These are phyloP conservation scores for Mycena floridula DNA, from an alignment of 768 basidiomycete species.

Conservation along the genomic window DNA sequence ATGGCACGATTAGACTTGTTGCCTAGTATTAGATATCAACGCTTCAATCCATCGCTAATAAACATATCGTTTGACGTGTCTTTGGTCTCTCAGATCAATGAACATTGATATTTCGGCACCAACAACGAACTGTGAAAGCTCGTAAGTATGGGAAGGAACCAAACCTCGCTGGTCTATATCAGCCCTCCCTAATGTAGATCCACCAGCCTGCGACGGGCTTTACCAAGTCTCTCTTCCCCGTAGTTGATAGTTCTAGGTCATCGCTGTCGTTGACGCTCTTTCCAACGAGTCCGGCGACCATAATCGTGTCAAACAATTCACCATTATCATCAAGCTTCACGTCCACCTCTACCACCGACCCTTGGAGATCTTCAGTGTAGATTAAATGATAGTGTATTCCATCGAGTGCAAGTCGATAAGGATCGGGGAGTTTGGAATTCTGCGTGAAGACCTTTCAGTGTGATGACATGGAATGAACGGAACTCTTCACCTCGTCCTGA, in stretches of 20 bases:
- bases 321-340: neutral
- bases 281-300: slow-evolving; percentile 3
- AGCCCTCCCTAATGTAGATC: slow-evolving; percentile 3
- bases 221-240: slow-evolving; percentile 1
- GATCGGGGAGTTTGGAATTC: neutral
- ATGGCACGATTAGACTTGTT: too few relatives aligned
- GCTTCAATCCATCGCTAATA: too few relatives aligned
- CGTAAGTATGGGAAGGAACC: too few relatives aligned
- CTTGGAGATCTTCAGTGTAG: neutral
- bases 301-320: neutral
- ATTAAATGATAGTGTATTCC: neutral
- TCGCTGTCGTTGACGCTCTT: neutral
- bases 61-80: too few relatives aligned
- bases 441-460: neutral
- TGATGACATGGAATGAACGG: neutral
- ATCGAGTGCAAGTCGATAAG: neutral
- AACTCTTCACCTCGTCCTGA: neutral
- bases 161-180: too few relatives aligned
- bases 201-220: slow-evolving; percentile 4
- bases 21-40: too few relatives aligned
- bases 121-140: too few relatives aligned
- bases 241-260: neutral
- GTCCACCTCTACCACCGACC: slow-evolving; percentile 1
- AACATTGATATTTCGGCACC: too few relatives aligned
- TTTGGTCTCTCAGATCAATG: too few relatives aligned